Evolutionary conservation across 73 alveolate genomes (phyloP), one percentile per base, ranked within the genome.

Genomic region (Paraurostyla sp.): DNA sequence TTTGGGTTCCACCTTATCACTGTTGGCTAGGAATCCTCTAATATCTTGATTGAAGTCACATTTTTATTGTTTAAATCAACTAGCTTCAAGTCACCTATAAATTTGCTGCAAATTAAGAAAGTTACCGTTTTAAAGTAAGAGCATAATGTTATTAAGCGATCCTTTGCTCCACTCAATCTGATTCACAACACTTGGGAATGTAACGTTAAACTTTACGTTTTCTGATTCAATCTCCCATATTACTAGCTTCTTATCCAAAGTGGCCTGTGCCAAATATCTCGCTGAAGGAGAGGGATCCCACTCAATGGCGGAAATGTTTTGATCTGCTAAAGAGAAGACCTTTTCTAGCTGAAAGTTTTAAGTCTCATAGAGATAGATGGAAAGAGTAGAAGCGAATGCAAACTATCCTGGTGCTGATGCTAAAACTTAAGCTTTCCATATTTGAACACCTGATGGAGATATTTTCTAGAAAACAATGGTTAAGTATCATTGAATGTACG

Each of bases 301-400:
- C 30, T 88, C 63, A 0, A 90, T 40, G 80, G 89, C 83, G 38
- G 93, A 42, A 58, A 93, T 93, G 65, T 82, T 80, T 51, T 58
- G 45, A n/a, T 92, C 96, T 25, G 83, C 89, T 22, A 59, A 75
- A 20, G 93, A 71, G 49, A 93, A 71, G 16, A 93, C 85, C 38
- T 78, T 90, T 60, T 85, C 56, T n/a, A 91, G 40, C 48, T 43
- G 20, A 56, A 59, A 62, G 45, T 0, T 54, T 33, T 38, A 50
- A 29, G 54, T 58, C 50, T 85, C 91, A 22, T 52, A 65, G 73
- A 93, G 69, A 83, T 90, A 93, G 18, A 91, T 83, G 0, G 97
- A 94, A 0, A 93, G 71, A 7, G 96, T 88, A 18, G 97, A 93
- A 35, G 95, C 94, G 51, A 82, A 93, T 15, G 97, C 97, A 46